Base-by-base conservation (phyloP, 257 asterid genomes). In the Asclepias syriaca region DNA sequence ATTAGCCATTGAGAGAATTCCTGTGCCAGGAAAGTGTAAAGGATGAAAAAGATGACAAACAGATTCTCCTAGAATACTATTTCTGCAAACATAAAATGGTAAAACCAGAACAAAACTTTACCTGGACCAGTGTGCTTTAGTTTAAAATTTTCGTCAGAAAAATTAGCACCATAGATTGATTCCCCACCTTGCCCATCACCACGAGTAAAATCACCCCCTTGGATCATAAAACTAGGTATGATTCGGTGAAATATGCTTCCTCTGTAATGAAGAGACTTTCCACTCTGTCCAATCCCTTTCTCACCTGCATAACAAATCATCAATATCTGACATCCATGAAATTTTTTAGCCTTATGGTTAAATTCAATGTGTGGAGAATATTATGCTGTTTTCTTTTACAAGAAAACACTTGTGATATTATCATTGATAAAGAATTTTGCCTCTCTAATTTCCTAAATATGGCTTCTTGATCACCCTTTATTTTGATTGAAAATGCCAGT, bases 151-250 rank as follows among this genome's bases (percentile, higher is more conserved):
- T 93, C 98, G 68, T 93, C 98, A 27, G 89, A 73, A 81, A 93
- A 93, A 40, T 48, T 85, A 72, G 76, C 79, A 22, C 97, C 96
- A 74, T 79, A 90, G 57, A 93, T 90, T 2, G 98, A 93, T 77
- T 93, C 98, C 58, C 98, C 98, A 58, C 98, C 98, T 57, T 90
- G 85, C 54, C 97, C 98, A 83, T 93, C 97, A 21, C 97, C 97
- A 70, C 67, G 86, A 48, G 97, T 93, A 80, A 93, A 93, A 77
- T 93, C 98, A 18, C 97, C 98, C 71, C 98, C 98, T 77, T 90
- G 98, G 79, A 93, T 93, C 98, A 93, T 93, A 79, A 90, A 93
- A 83, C 86, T 84, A 13, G 97, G 98, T 77, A 93, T 90, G 85
- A 93, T 90, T 78, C 98, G 83, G 75, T 93, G 98, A 81, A 93